Evolutionary conservation across 1,284 basidiomycete species (phyloP).

Genomic region (Chalciporus sp.): DNA sequence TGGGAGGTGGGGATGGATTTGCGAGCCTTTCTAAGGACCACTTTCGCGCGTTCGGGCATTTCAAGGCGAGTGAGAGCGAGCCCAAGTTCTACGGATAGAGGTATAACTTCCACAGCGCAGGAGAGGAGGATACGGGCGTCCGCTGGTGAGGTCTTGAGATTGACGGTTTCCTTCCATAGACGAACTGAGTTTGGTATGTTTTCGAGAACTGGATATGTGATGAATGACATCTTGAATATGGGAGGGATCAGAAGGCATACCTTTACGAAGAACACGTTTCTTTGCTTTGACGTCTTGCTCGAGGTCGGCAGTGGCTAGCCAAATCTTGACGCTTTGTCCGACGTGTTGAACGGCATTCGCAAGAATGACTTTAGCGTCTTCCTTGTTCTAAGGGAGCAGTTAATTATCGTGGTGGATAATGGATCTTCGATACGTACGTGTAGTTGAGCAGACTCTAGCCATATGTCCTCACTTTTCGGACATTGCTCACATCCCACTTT

Average conservation of each 20-base stretch:
- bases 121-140: conserved; percentile 92
- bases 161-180: conserved; percentile 98
- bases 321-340: conserved; percentile 93
- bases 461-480: conserved; percentile 94
- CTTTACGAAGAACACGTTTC: conserved; percentile 91
- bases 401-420: not conserved
- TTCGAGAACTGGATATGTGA: conserved; percentile 72
- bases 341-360: conserved; percentile 94
- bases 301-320: conserved; percentile 91
- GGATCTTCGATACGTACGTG: conserved; percentile 61
- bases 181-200: conserved; percentile 96
- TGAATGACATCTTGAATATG: not conserved
- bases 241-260: conserved; percentile 37
- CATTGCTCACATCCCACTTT: conserved; percentile 95
- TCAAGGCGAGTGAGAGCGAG: conserved; percentile 94
- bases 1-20: conserved; percentile 94
- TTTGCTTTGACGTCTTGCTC: conserved; percentile 87
- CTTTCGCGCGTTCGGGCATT: conserved; percentile 86
- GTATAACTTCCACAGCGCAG: conserved; percentile 95
- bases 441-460: conserved; percentile 93
- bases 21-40: conserved; percentile 94
- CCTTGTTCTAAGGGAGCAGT: conserved; percentile 61
- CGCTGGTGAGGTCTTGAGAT: conserved; percentile 86
- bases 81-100: conserved; percentile 95
- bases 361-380: conserved; percentile 94